These are phyloP conservation scores for Calonectria ilicicola DNA, from an alignment of 2,329 filamentous ascomycete species.

Conservation along the genomic window DNA sequence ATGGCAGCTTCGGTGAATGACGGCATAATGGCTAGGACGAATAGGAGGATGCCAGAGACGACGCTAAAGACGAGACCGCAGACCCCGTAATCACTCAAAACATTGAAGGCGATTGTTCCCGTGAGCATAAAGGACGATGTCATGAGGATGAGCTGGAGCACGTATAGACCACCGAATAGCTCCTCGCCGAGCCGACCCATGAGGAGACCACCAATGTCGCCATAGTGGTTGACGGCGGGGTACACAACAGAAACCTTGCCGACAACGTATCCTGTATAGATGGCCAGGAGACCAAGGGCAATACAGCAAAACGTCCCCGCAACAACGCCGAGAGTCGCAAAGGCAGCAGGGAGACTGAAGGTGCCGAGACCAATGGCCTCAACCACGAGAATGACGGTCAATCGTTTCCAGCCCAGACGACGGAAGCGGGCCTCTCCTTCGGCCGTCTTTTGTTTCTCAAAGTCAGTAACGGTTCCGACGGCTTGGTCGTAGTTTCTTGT, in stretches of 20 bases:
- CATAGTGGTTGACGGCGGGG: conserved; percentile 70
- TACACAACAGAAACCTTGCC: conserved; percentile 54
- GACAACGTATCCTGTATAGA: conserved; percentile 53
- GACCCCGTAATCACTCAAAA: conserved; percentile 64
- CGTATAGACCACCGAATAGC: conserved; percentile 66
- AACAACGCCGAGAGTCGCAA: conserved; percentile 36
- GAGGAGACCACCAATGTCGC: conserved; percentile 71
- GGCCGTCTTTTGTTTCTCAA: conserved; percentile 29
- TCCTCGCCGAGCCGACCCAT: conserved; percentile 67
- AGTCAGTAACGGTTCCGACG: conserved; percentile 27
- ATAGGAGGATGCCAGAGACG: conserved; percentile 51
- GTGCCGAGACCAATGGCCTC: conserved; percentile 33
- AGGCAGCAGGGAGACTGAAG: conserved; percentile 31
- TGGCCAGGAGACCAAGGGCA: conserved; percentile 49
- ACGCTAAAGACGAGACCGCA: conserved; percentile 54
- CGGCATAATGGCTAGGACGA: conserved; percentile 52
- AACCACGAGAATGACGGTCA: conserved; percentile 32
- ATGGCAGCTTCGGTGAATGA: conserved; percentile 55
- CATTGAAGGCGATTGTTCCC: conserved; percentile 73
- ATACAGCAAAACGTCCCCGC: conserved; percentile 49
- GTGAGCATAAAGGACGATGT: conserved; percentile 74
- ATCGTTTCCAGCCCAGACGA: conserved; percentile 32
- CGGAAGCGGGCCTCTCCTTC: conserved; percentile 31
- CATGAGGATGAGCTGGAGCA: conserved; percentile 73
- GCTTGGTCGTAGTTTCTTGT: conserved; percentile 23